Evolutionary conservation across 2,329 filamentous ascomycete genomes (phyloP), one percentile per base, ranked within the genome.

Genomic region (Arthrobotrys sphaeroides): DNA sequence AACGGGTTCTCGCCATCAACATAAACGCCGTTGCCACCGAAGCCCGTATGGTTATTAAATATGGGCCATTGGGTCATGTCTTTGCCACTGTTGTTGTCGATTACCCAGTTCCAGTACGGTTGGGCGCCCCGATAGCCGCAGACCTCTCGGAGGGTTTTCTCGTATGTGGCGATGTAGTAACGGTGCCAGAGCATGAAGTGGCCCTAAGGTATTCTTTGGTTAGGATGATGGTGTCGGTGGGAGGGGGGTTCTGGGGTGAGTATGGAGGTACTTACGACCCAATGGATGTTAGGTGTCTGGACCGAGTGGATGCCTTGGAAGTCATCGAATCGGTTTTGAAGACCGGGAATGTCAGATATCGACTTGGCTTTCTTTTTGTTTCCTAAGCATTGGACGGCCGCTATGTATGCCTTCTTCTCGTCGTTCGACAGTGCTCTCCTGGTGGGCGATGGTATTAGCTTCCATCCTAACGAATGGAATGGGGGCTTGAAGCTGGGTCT

Each of bases 101-200:
- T 80, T 61, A 82, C 80, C 67, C 82, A 83, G 66, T 81, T 81
- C 36, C 79, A 80, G 20, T 81, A 82, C n/a, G 84, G 84, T 64
- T 84, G 82, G 3, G 81, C 80, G 12, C 84, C 84, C 1, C 78
- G 81, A 77, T 85, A 86, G 16, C 83, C 83, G 66, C 85, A 86
- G 61, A 84, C 82, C 1, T 83, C 78, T 47, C 81, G 80, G 3
- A 86, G 81, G 24, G 83, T 83, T 69, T 83, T 79, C 74, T 86
- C 84, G 68, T 83, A 85, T 13, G 83, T 79, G 64, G 80, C 82
- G 45, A 83, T 79, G 77, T 82, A 84, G 73, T 83, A 83, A 42
- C 84, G 82, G 70, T 85, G 84, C 83, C 84, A 84, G 24, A 82
- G 81, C 40, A 85, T 79, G 78, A 85, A 84, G 76, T 80, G 80